Evolutionary conservation across 768 basidiomycete genomes (phyloP).

Genomic region (Russula dissimulans): DNA sequence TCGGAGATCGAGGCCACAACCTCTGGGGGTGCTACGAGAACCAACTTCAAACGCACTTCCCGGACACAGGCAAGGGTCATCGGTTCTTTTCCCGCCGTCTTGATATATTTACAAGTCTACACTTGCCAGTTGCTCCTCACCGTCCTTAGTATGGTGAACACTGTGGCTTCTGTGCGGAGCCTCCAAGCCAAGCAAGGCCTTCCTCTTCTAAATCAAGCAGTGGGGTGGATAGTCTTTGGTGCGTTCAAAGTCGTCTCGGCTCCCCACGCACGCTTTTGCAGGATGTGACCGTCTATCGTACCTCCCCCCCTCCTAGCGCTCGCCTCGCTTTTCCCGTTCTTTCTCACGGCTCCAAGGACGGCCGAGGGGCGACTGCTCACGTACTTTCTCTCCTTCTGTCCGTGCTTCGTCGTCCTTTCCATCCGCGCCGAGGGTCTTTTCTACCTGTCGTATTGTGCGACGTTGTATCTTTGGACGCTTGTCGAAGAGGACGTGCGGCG

Average conservation of each 20-base stretch:
- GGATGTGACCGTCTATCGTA: background rate
- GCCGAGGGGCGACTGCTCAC: slow-evolving; percentile 44
- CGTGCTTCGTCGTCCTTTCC: slow-evolving; percentile 70
- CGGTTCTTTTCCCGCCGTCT: background rate
- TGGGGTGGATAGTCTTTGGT: slow-evolving; percentile 64
- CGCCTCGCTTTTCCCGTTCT: slow-evolving; percentile 42
- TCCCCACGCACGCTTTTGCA: background rate
- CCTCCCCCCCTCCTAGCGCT: slow-evolving; percentile 28
- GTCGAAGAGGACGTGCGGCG: slow-evolving; percentile 40
- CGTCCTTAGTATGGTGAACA: slow-evolving; percentile 40
- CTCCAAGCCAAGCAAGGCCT: slow-evolving; percentile 61
- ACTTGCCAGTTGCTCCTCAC: slow-evolving; percentile 38
- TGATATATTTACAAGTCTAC: background rate
- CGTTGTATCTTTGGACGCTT: slow-evolving; percentile 57
- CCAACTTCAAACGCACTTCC: background rate
- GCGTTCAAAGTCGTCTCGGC: slow-evolving; percentile 16
- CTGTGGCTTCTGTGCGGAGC: slow-evolving; percentile 46
- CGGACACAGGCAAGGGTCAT: slow-evolving; percentile 3
- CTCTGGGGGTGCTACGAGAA: background rate
- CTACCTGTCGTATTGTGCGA: slow-evolving; percentile 57
- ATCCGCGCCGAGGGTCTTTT: slow-evolving; percentile 79
- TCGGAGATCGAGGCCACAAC: background rate
- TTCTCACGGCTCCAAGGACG: slow-evolving; percentile 39
- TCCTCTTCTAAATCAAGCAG: slow-evolving; percentile 46
- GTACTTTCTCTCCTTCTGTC: slow-evolving; percentile 63